Evolutionary conservation across 2,329 filamentous ascomycete genomes (phyloP), one percentile per base, ranked within the genome.

Genomic region (Penicillium sp.): DNA sequence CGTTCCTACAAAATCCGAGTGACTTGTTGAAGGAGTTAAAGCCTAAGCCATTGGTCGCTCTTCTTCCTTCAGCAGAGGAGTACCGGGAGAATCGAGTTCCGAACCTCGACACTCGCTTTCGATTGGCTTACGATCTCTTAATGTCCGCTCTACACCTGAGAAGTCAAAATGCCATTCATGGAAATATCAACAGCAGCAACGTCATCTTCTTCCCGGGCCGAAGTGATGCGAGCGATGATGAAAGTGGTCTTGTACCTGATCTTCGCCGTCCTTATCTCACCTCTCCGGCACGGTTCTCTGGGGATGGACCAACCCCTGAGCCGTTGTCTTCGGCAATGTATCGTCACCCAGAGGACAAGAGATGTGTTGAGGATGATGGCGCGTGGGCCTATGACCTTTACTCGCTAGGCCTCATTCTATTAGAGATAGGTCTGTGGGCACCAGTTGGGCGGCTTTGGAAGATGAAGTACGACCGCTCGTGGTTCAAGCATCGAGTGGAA

Each of bases 121-220:
- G 77, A 31, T 68, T 84, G 31, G 81, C 80, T 4, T 76, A 81
- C 52, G 79, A 80, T 41, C 69, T 84, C 19, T 72, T 77, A 21
- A 71, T 79, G 53, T 77, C 78, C 2, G 72, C 81, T 22, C 72
- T 78, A 53, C 76, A 78, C 49, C 64, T 84, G 29, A 75, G 82
- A 64, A 75, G 73, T 34, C 75, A 78, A 52, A 75, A 77, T 35
- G 67, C 79, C 17, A 72, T 77, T 6, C 81, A 84, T 65, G 77
- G 80, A 43, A 80, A 83, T 56, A 77, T 84, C 58, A 83, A 82
- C 64, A 83, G 80, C 67, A 80, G 75, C 63, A 84, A 82, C 58
- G 73, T 84, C 26, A 68, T 84, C 15, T 77, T 84, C 29, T 79
- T 82, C 47, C 73, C 65, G 2, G 68, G 64, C 4, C 53, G 64